Conservation (phyloP, 148 eudicot genomes). For the Polygonum aviculare region DNA sequence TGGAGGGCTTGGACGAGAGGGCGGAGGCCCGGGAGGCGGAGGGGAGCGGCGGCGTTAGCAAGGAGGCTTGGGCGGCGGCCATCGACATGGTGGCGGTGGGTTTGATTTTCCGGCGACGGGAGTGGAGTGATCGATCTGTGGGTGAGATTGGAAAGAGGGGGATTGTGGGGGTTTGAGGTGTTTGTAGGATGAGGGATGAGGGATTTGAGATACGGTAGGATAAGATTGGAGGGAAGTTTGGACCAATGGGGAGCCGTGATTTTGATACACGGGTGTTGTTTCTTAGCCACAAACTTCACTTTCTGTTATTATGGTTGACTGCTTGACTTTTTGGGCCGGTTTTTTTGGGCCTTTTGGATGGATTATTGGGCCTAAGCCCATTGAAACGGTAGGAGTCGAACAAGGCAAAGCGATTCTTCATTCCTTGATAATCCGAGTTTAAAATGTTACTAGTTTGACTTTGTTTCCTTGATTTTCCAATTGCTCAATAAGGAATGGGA, state of each 20-base stretch:
- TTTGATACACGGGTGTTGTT: conserved; percentile 28
- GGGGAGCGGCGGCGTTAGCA: conserved; percentile 53
- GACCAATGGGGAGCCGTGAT: conserved; percentile 53
- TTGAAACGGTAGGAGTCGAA: too few relatives aligned
- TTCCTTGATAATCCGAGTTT: too few relatives aligned
- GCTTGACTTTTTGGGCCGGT: background rate
- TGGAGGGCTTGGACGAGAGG: conserved; percentile 26
- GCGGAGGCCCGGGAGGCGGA: conserved; percentile 22
- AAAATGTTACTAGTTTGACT: too few relatives aligned
- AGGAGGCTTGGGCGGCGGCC: conserved; percentile 82
- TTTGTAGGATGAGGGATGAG: conserved; percentile 12
- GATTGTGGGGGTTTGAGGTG: background rate
- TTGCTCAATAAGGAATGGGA: too few relatives aligned
- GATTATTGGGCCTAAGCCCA: too few relatives aligned
- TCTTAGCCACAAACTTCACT: background rate
- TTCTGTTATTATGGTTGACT: background rate
- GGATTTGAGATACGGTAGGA: background rate
- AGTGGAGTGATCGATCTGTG: background rate
- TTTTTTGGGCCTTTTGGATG: background rate
- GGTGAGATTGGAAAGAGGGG: background rate
- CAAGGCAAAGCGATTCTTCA: too few relatives aligned
- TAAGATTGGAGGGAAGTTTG: conserved; percentile 1
- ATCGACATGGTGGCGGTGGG: conserved; percentile 48
- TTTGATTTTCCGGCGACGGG: conserved; percentile 5
- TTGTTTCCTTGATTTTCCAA: background rate